Conservation (phyloP, 2,329 filamentous ascomycete species). For the Cadophora luteo-olivacea region DNA sequence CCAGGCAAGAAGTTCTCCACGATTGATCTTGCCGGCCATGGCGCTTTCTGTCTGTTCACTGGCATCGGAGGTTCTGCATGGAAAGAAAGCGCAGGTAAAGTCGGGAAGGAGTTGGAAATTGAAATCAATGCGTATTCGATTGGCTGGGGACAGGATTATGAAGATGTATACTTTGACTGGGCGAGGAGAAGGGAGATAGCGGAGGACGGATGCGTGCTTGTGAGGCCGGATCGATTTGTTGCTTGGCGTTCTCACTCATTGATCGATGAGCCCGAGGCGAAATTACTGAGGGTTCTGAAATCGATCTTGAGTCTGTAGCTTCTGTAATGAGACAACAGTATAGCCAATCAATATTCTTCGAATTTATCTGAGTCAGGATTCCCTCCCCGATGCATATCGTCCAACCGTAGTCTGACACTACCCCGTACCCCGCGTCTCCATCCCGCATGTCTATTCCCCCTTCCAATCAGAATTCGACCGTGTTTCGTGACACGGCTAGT, state of each 20-base stretch:
- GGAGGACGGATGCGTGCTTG: conserved; percentile 63
- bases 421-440: background rate
- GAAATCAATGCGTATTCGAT: conserved; percentile 57
- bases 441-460: background rate
- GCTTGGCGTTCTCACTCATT: conserved; percentile 35
- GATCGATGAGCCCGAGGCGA: conserved; percentile 22
- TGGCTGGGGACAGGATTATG: conserved; percentile 63
- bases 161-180: conserved; percentile 70
- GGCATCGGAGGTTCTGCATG: conserved; percentile 63
- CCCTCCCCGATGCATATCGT: background rate
- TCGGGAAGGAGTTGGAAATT: conserved; percentile 50
- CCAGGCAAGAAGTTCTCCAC: conserved; percentile 58
- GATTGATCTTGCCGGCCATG: conserved; percentile 64
- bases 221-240: conserved; percentile 59
- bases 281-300: conserved; percentile 31
- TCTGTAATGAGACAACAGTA: background rate
- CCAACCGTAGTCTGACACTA: background rate
- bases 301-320: conserved; percentile 24
- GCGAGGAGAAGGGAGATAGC: conserved; percentile 57
- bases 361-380: background rate
- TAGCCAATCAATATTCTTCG: background rate
- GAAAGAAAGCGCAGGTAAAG: conserved; percentile 54
- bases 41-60: conserved; percentile 56
- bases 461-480: conserved; percentile 22
- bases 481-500: background rate